phyloP scores from a whole-genome alignment of 2,329 filamentous ascomycete genomes.

The Cladosporium velox region DNA sequence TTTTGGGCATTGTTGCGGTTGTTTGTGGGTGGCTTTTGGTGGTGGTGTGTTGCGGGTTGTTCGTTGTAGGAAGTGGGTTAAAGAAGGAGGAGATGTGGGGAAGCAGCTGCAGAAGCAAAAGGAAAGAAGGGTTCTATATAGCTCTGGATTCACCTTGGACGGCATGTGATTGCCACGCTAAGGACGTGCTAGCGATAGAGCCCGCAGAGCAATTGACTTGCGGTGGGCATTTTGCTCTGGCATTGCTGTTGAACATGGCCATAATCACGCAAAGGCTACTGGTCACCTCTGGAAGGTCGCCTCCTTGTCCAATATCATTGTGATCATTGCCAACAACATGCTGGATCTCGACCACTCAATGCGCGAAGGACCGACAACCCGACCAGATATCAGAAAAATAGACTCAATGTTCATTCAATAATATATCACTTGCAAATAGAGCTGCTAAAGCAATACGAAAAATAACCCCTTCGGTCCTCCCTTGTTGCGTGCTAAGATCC shows the following conservation, averaged over 20 bases:
- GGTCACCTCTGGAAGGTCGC: background rate
- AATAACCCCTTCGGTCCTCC: constrained; percentile 4
- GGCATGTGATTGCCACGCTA: background rate
- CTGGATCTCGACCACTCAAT: background rate
- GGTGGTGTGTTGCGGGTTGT: background rate
- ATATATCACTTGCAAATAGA: constrained; percentile 8
- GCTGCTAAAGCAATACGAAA: constrained; percentile 18
- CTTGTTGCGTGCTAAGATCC: constrained; percentile 5
- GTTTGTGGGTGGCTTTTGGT: too few species aligned
- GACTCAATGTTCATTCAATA: constrained; percentile 11
- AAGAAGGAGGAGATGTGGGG: constrained; percentile 1
- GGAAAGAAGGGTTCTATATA: background rate
- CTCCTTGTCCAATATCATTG: background rate
- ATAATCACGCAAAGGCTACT: background rate
- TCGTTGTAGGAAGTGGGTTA: background rate
- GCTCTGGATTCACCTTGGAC: background rate
- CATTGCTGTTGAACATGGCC: background rate
- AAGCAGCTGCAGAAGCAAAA: background rate
- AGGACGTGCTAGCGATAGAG: background rate
- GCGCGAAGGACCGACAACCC: background rate
- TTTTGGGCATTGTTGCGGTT: constrained; percentile 51
- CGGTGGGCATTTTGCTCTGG: background rate
- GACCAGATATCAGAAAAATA: background rate
- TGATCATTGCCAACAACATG: background rate
- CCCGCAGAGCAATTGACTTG: background rate